Evolutionary conservation across 495 filamentous ascomycete species (phyloP), one percentile per base, ranked within the genome.

Genomic region (Penicillium pulvis): DNA sequence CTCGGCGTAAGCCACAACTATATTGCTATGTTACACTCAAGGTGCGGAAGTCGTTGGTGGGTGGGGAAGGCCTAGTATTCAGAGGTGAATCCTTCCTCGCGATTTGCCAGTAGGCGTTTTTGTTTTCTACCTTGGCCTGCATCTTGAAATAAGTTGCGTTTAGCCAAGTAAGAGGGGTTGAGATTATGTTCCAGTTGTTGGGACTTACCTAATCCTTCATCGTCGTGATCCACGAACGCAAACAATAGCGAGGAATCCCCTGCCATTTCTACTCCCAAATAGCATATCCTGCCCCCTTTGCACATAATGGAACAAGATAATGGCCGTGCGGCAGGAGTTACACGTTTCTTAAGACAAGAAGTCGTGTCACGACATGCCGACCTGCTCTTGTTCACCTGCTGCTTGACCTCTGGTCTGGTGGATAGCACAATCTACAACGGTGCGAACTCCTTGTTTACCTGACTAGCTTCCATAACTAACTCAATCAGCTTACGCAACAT

Each of bases 341-440:
- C 58, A 9, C 17, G 49, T 4, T 72, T 69, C 31, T 57, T 80
- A 39, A 62, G 58, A 1, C 68, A 65, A 0, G 69, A 78, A 14
- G 50, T 82, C 44, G 63, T 71, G 33, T 58, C 78, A 9, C 62
- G 52, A 28, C 56, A 77, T 56, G 76, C 75, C 23, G 71, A 81
- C 46, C 26, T 77, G 35, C 68, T 81, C 12, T 64, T 83, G 17
- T 69, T 80, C 19, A 68, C 69, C 24, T 83, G 81, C 62, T 82
- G 79, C 57, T 68, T 82, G 46, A 73, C 64, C 14, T 81, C 80
- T 0, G 81, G 81, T 6, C 64, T 83, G 1, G 71, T 81, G 8
- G 81, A 83, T 57, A 79, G 79, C 57, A 80, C 78, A 6, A 73
- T 81, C 43, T 83, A 81, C 62, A 79, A 80, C 39, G 71, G 71